phyloP scores from a whole-genome alignment of 331 rosid genomes.

The Rhamnella rubrinervis region DNA sequence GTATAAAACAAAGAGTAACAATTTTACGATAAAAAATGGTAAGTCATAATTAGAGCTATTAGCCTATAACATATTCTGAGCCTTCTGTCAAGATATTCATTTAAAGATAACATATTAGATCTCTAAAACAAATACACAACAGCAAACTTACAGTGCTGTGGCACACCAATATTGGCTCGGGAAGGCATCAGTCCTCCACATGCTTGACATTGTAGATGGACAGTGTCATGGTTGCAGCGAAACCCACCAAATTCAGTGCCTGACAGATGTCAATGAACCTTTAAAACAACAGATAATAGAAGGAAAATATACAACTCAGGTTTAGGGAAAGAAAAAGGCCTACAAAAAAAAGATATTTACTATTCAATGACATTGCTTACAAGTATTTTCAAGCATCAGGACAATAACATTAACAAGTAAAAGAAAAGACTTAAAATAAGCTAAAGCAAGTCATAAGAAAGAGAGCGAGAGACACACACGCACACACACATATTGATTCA shows the following conservation, averaged over 20 bases:
- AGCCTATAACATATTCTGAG: neutral
- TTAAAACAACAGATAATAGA: slow-evolving; percentile 1
- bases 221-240: slow-evolving; percentile 52
- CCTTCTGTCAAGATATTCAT: neutral
- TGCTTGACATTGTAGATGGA: slow-evolving; percentile 84
- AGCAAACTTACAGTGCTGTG: slow-evolving; percentile 74
- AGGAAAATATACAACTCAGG: slow-evolving; percentile 14
- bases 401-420: no score
- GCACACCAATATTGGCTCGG: slow-evolving; percentile 39
- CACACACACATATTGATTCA: no score
- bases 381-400: no score
- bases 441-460: no score
- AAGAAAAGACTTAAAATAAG: no score
- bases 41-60: no score
- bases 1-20: neutral
- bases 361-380: no score
- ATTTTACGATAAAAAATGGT: no score
- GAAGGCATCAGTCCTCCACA: slow-evolving; percentile 99
- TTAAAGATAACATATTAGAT: slow-evolving; percentile 14
- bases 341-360: no score
- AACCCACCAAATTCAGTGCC: slow-evolving; percentile 62
- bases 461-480: no score
- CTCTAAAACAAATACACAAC: slow-evolving; percentile 7
- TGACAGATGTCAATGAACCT: slow-evolving; percentile 27
- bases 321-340: neutral